Evolutionary conservation across 305 asterid species (phyloP), one percentile per base, ranked within the genome.

Genomic region (Ilex paraguariensis): DNA sequence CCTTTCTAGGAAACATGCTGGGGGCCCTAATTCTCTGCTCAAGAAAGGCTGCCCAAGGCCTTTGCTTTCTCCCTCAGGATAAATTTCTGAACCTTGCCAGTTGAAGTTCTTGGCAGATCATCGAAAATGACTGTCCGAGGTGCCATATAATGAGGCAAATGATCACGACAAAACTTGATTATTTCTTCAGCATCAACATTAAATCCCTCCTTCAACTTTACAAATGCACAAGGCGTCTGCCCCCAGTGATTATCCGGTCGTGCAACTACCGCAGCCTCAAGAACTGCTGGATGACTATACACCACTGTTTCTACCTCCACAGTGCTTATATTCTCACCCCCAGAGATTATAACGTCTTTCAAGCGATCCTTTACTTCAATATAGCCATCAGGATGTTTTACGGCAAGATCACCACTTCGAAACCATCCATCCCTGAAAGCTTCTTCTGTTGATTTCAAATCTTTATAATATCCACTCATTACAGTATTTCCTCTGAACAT

Each of bases 241-340:
- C 98, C 97, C 98, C 97, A 92, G 62, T 85, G 93, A 54, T 81
- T 49, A 68, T 92, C 98, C 4, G 98, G 98, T 30, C 98, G 76
- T 1, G 77, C 98, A 3, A 91, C 98, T 3, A 91, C 98, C 8
- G 95, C 95, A 3, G 89, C 97, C 59, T 91, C 98, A 32, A 89
- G 77, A 64, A 91, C 77, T 0, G 85, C 90, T 0, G 90, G 94
- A 66, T 91, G 96, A n/a, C 77, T 13, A 62, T 78, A 81, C 73
- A 88, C 30, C 31, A 81, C 95, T 1, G 77, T 76, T 72, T 88
- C 98, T 0, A 91, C 96, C 64, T 91, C 95, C 4, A 91, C 75
- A 0, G 87, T 72, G 64, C 90, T 75, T 71, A 91, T 75, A 63
- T 88, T 91, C 69, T 91, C 98, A 9, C 88, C 95, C 7, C 98